Evolutionary conservation across 1,139 yeast genomes (phyloP).

Genomic region (Taphrina flavorubra): DNA sequence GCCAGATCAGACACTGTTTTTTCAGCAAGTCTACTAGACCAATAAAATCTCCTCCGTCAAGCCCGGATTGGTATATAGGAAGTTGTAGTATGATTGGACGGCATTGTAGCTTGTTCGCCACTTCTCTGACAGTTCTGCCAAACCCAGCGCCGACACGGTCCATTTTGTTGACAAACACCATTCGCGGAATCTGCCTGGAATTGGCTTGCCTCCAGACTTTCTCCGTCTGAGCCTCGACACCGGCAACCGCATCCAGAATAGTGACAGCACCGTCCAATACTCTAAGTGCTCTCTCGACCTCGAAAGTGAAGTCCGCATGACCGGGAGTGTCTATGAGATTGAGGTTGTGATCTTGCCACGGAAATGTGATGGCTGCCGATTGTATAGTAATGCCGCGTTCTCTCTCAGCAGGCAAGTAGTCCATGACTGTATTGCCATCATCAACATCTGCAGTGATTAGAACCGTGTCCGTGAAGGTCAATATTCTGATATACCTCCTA

Average conservation of each 20-base stretch:
- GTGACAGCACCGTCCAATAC: conserved; percentile 94
- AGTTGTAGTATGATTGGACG: conserved; percentile 74
- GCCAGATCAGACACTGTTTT: conserved; percentile 70
- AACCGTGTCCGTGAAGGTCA: too few species aligned
- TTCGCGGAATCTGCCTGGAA: conserved; percentile 67
- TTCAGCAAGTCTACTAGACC: conserved; percentile 88
- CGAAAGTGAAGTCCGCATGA: conserved; percentile 96
- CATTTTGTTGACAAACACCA: conserved; percentile 90
- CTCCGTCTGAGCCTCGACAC: conserved; percentile 97
- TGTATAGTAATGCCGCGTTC: conserved; percentile 95
- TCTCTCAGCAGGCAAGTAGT: conserved; percentile 85
- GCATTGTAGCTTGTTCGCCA: conserved; percentile 77
- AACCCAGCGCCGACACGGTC: conserved; percentile 96
- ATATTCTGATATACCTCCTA: conserved; percentile 60
- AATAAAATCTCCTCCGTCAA: conserved; percentile 56
- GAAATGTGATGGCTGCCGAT: conserved; percentile 91
- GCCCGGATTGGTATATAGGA: conserved; percentile 64
- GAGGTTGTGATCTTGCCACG: conserved; percentile 78
- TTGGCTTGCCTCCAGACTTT: conserved; percentile 93
- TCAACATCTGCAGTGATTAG: conserved; percentile 63
- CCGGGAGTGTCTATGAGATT: conserved; percentile 97
- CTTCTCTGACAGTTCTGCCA: conserved; percentile 84
- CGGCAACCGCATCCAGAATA: conserved; percentile 93
- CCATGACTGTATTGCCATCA: conserved; percentile 96
- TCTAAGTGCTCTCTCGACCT: conserved; percentile 84